These are phyloP conservation scores for Oenanthe sinensis DNA, from an alignment of 129 eudicot species.

Conservation along the genomic window DNA sequence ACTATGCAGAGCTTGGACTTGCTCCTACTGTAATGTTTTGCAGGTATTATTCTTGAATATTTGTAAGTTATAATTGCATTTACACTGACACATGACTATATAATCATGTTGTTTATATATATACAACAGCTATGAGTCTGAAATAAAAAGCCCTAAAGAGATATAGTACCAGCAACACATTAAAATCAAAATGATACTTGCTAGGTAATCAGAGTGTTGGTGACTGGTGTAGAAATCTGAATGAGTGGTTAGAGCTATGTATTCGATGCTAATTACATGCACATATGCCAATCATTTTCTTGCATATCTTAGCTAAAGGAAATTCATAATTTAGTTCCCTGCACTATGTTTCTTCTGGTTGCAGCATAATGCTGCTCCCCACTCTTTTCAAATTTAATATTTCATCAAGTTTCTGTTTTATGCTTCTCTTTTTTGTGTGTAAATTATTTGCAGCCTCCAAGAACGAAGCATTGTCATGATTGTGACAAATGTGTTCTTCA, in stretches of 20 bases:
- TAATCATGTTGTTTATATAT: neutral
- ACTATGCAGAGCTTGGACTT: slow-evolving; percentile 68
- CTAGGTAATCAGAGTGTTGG: neutral
- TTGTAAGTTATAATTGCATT: neutral
- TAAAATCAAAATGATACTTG: neutral
- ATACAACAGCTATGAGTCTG: neutral
- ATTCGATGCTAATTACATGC: neutral
- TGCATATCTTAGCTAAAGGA: neutral
- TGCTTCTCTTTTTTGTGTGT: neutral
- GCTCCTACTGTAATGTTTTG: slow-evolving; percentile 69
- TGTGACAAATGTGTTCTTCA: slow-evolving; percentile 99
- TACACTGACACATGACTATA: neutral
- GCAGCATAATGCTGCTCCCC: slow-evolving; percentile 2
- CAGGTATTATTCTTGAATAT: slow-evolving; percentile 55
- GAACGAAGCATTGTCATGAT: slow-evolving; percentile 96
- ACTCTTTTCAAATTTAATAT: neutral
- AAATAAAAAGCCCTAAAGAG: neutral
- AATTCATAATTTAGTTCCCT: neutral
- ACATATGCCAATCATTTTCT: neutral
- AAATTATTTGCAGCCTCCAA: slow-evolving; percentile 72
- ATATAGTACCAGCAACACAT: neutral
- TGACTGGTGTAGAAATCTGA: neutral
- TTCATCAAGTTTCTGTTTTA: neutral
- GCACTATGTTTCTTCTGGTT: neutral
- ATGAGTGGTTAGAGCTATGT: neutral